phyloP scores from a whole-genome alignment of 2,329 filamentous ascomycete species.

The Lithohypha guttulata region DNA sequence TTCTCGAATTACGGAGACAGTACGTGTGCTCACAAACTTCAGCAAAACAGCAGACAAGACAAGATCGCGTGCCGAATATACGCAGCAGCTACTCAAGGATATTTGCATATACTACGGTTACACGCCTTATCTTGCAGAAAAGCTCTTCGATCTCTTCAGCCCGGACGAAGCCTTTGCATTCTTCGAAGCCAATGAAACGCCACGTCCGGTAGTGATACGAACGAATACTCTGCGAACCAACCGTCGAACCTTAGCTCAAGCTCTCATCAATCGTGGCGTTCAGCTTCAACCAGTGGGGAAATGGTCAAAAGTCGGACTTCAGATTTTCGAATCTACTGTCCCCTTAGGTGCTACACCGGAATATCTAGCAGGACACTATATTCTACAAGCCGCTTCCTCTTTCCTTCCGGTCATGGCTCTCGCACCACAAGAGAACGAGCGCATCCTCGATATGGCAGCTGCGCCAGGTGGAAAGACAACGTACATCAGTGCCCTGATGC shows the following conservation, averaged over 20 bases:
- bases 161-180: slow-evolving; percentile 93
- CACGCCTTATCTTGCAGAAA: slow-evolving; percentile 86
- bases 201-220: slow-evolving; percentile 85
- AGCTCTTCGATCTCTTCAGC: slow-evolving; percentile 85
- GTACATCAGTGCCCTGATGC: slow-evolving; percentile 92
- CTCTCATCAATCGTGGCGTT: slow-evolving; percentile 90
- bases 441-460: slow-evolving; percentile 87
- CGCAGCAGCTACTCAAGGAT: slow-evolving; percentile 73
- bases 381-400: slow-evolving; percentile 89
- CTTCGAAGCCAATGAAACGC: slow-evolving; percentile 96
- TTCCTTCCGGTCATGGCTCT: slow-evolving; percentile 98
- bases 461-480: slow-evolving; percentile 95
- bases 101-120: slow-evolving; percentile 97
- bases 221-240: slow-evolving; percentile 85
- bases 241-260: slow-evolving; percentile 72
- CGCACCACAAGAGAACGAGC: slow-evolving; percentile 83
- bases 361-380: slow-evolving; percentile 95
- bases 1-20: slow-evolving; percentile 81
- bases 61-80: slow-evolving; percentile 79
- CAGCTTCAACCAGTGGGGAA: slow-evolving; percentile 94
- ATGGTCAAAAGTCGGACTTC: slow-evolving; percentile 95
- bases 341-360: slow-evolving; percentile 92
- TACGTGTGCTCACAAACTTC: slow-evolving; percentile 84
- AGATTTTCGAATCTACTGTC: slow-evolving; percentile 83
- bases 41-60: slow-evolving; percentile 67